These are phyloP conservation scores for Simplicillium aogashimaense DNA, from an alignment of 2,329 filamentous ascomycete species.

Conservation along the genomic window DNA sequence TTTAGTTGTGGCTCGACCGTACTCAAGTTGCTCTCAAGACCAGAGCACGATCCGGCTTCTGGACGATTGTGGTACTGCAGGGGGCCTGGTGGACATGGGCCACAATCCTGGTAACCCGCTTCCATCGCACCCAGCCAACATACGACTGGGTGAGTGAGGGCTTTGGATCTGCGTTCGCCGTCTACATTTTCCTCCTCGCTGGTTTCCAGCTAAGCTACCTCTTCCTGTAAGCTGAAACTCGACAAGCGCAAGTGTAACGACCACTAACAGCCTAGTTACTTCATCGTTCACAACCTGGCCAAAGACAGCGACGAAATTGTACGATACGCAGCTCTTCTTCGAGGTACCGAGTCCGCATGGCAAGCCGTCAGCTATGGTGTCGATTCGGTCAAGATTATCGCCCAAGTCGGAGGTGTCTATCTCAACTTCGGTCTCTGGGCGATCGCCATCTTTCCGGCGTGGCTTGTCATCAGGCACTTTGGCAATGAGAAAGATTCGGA, in stretches of 20 bases:
- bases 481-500: conserved; percentile 19
- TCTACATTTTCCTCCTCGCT: conserved; percentile 57
- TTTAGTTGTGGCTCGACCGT: conserved; percentile 47
- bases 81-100: conserved; percentile 67
- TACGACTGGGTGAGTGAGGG: conserved; percentile 57
- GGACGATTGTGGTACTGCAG: conserved; percentile 43
- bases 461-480: conserved; percentile 53
- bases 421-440: conserved; percentile 63
- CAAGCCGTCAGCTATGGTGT: conserved; percentile 66
- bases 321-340: conserved; percentile 55
- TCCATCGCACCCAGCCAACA: conserved; percentile 42
- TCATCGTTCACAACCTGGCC: conserved; percentile 58
- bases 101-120: conserved; percentile 54
- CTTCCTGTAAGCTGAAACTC: conserved; percentile 41
- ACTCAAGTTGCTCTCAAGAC: conserved; percentile 40
- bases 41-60: conserved; percentile 46
- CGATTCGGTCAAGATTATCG: conserved; percentile 51
- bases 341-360: conserved; percentile 63
- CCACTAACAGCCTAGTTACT: conserved; percentile 39
- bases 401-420: conserved; percentile 56
- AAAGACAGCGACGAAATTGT: conserved; percentile 53
- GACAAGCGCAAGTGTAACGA: too few species aligned
- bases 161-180: conserved; percentile 56
- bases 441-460: conserved; percentile 52
- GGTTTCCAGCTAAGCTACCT: conserved; percentile 68